Evolutionary conservation across 805 yeast genomes (phyloP).

Genomic region (Torulaspora gathmanii): DNA sequence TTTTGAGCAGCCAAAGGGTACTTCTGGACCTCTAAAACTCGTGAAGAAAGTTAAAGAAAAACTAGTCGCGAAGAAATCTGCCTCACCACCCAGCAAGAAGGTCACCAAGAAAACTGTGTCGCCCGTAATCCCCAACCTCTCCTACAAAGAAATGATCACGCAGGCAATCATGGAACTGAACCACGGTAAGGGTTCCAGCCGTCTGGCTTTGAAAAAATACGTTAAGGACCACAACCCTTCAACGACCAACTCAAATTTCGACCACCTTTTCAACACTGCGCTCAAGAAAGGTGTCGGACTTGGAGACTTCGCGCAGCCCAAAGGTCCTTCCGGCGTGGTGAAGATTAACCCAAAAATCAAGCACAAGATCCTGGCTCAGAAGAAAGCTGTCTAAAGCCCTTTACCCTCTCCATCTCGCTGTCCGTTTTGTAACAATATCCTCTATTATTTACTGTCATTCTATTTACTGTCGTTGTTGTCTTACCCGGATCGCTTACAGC

Average conservation of each 20-base stretch:
- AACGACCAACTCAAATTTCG: conserved; percentile 59
- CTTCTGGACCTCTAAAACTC: conserved; percentile 79
- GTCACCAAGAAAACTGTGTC: conserved; percentile 8
- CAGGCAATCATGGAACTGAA: conserved; percentile 67
- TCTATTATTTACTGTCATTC: not conserved
- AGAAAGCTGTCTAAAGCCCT: conserved; percentile 5
- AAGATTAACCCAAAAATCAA: conserved; percentile 22
- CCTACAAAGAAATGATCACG: conserved; percentile 35
- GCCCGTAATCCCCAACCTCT: conserved; percentile 11
- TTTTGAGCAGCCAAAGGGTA: conserved; percentile 81
- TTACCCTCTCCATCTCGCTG: not conserved
- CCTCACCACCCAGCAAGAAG: conserved; percentile 5
- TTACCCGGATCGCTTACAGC: not conserved
- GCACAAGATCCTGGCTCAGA: not conserved
- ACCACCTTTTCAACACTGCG: conserved; percentile 61
- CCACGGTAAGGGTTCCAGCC: conserved; percentile 78
- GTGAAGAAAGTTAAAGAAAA: conserved; percentile 20
- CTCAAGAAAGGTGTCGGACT: conserved; percentile 73
- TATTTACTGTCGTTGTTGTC: not conserved
- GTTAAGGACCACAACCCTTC: conserved; percentile 46
- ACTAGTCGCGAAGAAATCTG: conserved; percentile 1
- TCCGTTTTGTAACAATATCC: not conserved
- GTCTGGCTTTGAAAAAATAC: conserved; percentile 83
- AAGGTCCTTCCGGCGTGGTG: conserved; percentile 55
- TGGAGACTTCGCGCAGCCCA: conserved; percentile 78